Base-by-base conservation (phyloP, 1,284 basidiomycete species). In the Tetrapyrgos nigripes region DNA sequence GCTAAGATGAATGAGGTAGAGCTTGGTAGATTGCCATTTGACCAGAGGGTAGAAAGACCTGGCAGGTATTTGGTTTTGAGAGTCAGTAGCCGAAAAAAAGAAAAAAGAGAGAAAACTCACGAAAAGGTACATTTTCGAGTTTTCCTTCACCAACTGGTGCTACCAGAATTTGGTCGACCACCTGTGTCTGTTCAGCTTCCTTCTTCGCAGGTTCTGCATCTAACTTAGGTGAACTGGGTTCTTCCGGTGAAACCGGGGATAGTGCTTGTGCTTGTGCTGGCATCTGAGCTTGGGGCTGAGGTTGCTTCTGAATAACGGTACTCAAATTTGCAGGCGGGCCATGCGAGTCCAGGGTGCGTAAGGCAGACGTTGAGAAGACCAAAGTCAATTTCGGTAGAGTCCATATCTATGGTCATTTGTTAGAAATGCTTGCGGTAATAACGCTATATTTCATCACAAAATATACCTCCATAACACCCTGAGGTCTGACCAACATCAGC, bases 1-100 rank as follows among this genome's bases (percentile, higher is more conserved):
- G 70, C 66, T 46, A 77, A 67, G 28, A 48, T 3, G 5, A 81
- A 70, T 50, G 80, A 76, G 26, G 70, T 64, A 89, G 76, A 3
- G 86, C 82, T 75, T 95, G 89, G 74, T 96, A 97, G 44, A 93
- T 77, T 17, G 89, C 87, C 50, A 97, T 73, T 63, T 92, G 85
- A 2, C 94, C 93, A 14, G 88, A 93, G 50, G 88, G 84, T 68
- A 94, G 79, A 68, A 94, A 85, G 14, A 92, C 84, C 92, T 94
- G 60, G 17, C 17, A 53, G 19, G 61, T 27, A 50, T n/a, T n/a
- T n/a, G n/a, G n/a, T 31, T 65, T 61, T 59, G 13, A 8, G 17
- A 4, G 37, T 5, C 17, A 40, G 19, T 9, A 17, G 26, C 14
- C n/a, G 37, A 24, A 23, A 9, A 28, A 40, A 54, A 5, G 37